These are phyloP conservation scores for Schwanniomyces occidentalis DNA, from an alignment of 805 yeast genomes.

Conservation along the genomic window DNA sequence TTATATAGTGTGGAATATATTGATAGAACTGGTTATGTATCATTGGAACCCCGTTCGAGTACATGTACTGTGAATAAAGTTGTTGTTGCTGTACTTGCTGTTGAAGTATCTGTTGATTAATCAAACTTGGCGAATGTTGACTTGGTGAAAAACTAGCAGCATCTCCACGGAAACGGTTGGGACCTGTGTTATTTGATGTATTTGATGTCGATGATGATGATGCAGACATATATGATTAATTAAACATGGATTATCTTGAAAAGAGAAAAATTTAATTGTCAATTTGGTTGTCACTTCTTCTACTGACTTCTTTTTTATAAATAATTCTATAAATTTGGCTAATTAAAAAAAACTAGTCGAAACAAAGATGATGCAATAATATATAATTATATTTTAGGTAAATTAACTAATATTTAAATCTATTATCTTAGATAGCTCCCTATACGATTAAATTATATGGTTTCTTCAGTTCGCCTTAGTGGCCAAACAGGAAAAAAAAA, in stretches of 20 bases:
- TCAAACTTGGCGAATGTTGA: conserved; percentile 14
- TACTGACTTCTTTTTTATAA: too few species aligned
- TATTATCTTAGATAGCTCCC: too few species aligned
- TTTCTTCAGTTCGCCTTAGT: conserved; percentile 6
- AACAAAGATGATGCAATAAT: too few species aligned
- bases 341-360: too few species aligned
- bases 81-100: conserved; percentile 14
- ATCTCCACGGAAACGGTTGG: conserved; percentile 39
- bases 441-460: too few species aligned
- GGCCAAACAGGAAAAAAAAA: conserved; percentile 10
- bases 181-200: conserved; percentile 25
- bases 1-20: conserved; percentile 12
- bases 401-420: too few species aligned
- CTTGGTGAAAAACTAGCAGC: conserved; percentile 40
- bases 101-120: conserved; percentile 10
- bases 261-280: too few species aligned
- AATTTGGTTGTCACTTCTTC: too few species aligned
- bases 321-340: too few species aligned
- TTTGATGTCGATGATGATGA: conserved; percentile 26
- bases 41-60: conserved; percentile 13
- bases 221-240: conserved; percentile 15
- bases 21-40: conserved; percentile 13
- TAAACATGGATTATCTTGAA: conserved; percentile 8
- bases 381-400: too few species aligned
- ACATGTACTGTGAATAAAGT: conserved; percentile 14